Percentiles rank a stretch among this genome's conserved stretches.
These are phyloP conservation scores for Babesia bigemina DNA, from an alignment of 169 alveolate species.

Conservation along the genomic window DNA sequence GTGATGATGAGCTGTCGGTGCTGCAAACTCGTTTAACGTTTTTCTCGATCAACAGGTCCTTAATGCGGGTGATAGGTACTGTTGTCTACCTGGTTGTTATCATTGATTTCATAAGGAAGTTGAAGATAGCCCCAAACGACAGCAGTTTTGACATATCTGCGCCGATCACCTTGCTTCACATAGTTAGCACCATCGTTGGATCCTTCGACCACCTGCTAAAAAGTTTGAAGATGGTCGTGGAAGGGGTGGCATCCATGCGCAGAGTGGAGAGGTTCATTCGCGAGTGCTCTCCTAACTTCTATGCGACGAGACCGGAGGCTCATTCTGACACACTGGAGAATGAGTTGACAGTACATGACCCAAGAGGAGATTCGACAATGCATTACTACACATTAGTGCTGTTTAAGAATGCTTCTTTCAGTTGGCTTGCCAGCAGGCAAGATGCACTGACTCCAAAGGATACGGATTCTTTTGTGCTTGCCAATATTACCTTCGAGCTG, in stretches of 20 bases:
- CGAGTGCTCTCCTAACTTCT: slow-evolving; percentile 58
- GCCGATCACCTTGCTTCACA: slow-evolving; percentile 41
- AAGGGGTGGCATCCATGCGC: slow-evolving; percentile 24
- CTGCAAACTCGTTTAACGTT: background rate
- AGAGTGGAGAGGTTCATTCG: slow-evolving; percentile 34
- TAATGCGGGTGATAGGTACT: slow-evolving; percentile 5
- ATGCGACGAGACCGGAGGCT: slow-evolving; percentile 7
- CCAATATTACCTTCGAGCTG: slow-evolving; percentile 29
- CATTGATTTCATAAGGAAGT: slow-evolving; percentile 32
- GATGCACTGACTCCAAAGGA: background rate
- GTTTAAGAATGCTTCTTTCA: slow-evolving; percentile 46
- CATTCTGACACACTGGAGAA: slow-evolving; percentile 1
- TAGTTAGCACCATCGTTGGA: slow-evolving; percentile 28
- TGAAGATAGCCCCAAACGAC: slow-evolving; percentile 5
- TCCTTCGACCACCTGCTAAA: slow-evolving; percentile 37
- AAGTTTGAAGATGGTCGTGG: slow-evolving; percentile 23
- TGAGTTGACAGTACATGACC: background rate
- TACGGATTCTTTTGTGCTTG: background rate
- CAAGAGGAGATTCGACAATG: background rate
- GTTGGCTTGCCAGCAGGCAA: slow-evolving; percentile 28
- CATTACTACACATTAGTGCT: slow-evolving; percentile 9
- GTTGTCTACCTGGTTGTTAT: slow-evolving; percentile 30
- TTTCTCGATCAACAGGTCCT: slow-evolving; percentile 3
- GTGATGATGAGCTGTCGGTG: slow-evolving; percentile 19
- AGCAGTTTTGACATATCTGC: slow-evolving; percentile 22